Conservation (phyloP, 345 rosid genomes). For the Eucalyptus urophylla region DNA sequence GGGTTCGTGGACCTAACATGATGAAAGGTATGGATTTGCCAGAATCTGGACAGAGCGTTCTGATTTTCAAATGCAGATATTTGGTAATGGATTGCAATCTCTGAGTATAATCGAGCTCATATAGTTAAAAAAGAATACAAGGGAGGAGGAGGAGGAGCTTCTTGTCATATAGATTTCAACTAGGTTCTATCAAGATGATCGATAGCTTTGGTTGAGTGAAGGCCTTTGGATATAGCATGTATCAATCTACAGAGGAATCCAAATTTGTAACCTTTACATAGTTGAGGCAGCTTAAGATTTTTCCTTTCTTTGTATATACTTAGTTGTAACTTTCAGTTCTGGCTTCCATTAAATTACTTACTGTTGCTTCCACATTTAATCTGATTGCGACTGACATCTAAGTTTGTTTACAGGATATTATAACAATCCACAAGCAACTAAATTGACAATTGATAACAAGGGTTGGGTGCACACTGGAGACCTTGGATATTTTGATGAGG, state of each 20-base stretch:
- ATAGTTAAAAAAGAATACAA: neutral
- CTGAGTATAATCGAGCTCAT: neutral
- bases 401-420: constrained; percentile 49
- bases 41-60: neutral
- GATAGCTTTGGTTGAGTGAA: neutral
- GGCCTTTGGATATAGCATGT: neutral
- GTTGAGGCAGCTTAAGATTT: neutral
- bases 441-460: constrained; percentile 50
- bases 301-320: neutral
- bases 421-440: constrained; percentile 74
- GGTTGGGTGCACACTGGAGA: constrained; percentile 96
- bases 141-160: neutral
- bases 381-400: neutral
- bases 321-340: neutral
- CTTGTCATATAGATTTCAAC: neutral
- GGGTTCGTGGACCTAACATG: constrained; percentile 91
- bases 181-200: neutral
- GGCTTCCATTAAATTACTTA: neutral
- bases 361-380: neutral
- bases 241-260: neutral
- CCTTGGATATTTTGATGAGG: constrained; percentile 78
- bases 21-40: constrained; percentile 47
- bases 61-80: neutral
- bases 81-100: neutral
- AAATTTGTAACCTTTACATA: neutral